Percentiles rank a stretch among this genome's conserved stretches.
Conservation (phyloP, 495 filamentous ascomycete species). For the Rostrohypoxylon terebratum region DNA sequence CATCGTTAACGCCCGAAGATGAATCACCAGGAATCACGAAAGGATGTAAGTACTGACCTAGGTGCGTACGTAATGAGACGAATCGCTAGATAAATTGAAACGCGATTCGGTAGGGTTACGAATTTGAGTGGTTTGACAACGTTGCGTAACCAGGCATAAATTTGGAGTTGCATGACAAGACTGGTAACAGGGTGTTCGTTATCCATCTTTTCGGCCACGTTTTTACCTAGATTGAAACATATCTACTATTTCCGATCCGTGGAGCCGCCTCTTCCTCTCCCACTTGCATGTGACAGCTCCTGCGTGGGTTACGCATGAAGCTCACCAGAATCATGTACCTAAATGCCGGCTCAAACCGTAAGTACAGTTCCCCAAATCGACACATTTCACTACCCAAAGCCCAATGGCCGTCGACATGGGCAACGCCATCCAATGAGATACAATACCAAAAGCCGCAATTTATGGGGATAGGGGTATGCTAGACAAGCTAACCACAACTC, state of each 20-base stretch:
- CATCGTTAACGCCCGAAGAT: neutral
- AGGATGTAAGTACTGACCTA: neutral
- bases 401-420: slow-evolving; percentile 37
- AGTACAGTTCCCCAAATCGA: slow-evolving; percentile 22
- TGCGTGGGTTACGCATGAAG: neutral
- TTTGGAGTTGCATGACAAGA: slow-evolving; percentile 9
- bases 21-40: neutral
- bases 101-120: neutral
- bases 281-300: slow-evolving; percentile 26
- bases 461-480: slow-evolving; percentile 30
- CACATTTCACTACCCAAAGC: slow-evolving; percentile 9
- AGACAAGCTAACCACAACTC: slow-evolving; percentile 32
- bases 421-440: slow-evolving; percentile 24
- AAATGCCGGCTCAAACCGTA: slow-evolving; percentile 35
- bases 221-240: neutral
- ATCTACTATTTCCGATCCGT: slow-evolving; percentile 15
- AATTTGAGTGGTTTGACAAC: slow-evolving; percentile 1
- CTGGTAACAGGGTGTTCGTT: slow-evolving; percentile 10
- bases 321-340: slow-evolving; percentile 3
- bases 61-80: neutral
- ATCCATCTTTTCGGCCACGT: neutral
- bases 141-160: slow-evolving; percentile 9
- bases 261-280: slow-evolving; percentile 14
- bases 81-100: neutral
- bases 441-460: slow-evolving; percentile 22